Evolutionary conservation across 2,329 filamentous ascomycete genomes (phyloP).

Genomic region (Monosporascus sp.): DNA sequence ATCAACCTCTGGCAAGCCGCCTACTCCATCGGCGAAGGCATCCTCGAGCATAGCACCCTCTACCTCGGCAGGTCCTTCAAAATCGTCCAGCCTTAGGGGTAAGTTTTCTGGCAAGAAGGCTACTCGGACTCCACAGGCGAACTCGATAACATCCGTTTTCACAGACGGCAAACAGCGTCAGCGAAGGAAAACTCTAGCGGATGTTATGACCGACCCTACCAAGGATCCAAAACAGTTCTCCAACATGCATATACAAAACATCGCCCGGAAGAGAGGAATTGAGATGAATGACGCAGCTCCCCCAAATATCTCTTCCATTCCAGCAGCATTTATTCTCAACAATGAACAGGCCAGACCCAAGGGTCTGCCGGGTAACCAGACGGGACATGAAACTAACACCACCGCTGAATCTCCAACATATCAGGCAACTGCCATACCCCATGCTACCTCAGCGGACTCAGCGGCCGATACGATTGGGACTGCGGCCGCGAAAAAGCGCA

Average conservation of each 20-base stretch:
- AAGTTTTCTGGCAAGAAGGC: slow-evolving; percentile 22
- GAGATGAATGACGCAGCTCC: slow-evolving; percentile 39
- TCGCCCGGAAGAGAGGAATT: slow-evolving; percentile 37
- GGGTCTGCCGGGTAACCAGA: slow-evolving; percentile 2
- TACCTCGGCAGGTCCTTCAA: slow-evolving; percentile 4
- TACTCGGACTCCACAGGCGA: slow-evolving; percentile 15
- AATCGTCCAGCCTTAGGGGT: slow-evolving; percentile 13
- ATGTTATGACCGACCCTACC: slow-evolving; percentile 36
- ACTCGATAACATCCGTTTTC: slow-evolving; percentile 38
- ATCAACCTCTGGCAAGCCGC: slow-evolving; percentile 1
- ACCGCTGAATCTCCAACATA: neutral
- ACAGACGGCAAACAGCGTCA: slow-evolving; percentile 36
- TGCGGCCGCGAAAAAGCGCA: slow-evolving; percentile 20
- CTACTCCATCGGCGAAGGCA: slow-evolving; percentile 1
- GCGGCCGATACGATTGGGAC: neutral
- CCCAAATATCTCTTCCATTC: slow-evolving; percentile 30
- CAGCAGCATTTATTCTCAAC: slow-evolving; percentile 22
- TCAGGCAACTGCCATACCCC: slow-evolving; percentile 2
- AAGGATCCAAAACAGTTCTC: slow-evolving; percentile 37
- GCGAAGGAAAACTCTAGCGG: slow-evolving; percentile 29
- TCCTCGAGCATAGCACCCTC: neutral
- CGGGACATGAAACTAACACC: neutral
- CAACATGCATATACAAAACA: slow-evolving; percentile 31
- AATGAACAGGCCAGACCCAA: slow-evolving; percentile 10
- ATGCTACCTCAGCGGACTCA: slow-evolving; percentile 8